Percentiles rank a stretch among this genome's conserved stretches.
Conservation (phyloP, 2,329 filamentous ascomycete species). For the Dothistroma pini region DNA sequence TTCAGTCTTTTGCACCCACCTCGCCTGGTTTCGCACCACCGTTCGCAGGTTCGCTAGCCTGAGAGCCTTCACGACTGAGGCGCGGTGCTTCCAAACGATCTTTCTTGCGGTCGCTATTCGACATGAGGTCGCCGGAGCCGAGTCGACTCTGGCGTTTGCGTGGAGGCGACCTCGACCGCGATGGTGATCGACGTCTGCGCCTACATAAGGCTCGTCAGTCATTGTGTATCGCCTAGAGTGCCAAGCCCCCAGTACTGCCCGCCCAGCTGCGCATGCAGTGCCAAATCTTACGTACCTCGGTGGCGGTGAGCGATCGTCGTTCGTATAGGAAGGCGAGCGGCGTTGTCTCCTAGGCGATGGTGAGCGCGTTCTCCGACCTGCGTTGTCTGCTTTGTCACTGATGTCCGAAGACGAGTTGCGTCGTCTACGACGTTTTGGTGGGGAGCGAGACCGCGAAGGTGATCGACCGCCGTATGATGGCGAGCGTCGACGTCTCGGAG, state of each 20-base stretch:
- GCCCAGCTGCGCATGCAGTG: background rate
- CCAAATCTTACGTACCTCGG: background rate
- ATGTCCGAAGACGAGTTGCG: conserved; percentile 4
- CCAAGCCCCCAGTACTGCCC: background rate
- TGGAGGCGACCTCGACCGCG: conserved; percentile 22
- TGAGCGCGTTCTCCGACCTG: conserved; percentile 1
- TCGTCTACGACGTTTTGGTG: conserved; percentile 2
- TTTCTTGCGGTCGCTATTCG: conserved; percentile 13
- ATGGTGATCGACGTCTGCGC: background rate
- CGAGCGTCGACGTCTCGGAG: conserved; percentile 32
- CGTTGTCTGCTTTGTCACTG: background rate
- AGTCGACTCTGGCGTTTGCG: conserved; percentile 24
- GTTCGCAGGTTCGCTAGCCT: background rate
- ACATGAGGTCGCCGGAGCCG: conserved; percentile 21
- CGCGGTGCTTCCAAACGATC: conserved; percentile 12
- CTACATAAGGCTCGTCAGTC: background rate
- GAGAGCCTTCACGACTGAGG: conserved; percentile 19
- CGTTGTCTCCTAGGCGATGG: conserved; percentile 4
- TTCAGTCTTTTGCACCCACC: background rate
- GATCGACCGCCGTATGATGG: conserved; percentile 24
- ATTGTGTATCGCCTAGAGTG: background rate
- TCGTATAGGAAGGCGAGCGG: background rate
- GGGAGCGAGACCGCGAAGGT: conserved; percentile 31
- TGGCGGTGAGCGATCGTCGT: background rate
- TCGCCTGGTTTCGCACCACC: conserved; percentile 2